Base-by-base conservation (phyloP, 2,329 filamentous ascomycete genomes). In the Mycosphaerella sp. region DNA sequence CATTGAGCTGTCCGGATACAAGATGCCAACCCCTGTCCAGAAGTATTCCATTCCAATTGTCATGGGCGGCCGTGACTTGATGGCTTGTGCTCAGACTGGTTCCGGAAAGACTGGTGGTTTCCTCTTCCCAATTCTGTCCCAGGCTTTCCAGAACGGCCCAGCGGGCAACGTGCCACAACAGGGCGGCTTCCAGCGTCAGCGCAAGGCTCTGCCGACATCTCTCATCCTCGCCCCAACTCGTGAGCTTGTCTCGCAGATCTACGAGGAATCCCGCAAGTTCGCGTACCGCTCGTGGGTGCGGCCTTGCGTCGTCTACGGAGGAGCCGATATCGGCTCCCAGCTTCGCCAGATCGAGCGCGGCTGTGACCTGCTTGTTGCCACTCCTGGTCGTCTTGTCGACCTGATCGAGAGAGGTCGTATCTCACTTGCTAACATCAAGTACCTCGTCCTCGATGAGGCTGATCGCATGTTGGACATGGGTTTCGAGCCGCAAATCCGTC, bases 381-480 rank as follows among this genome's bases (percentile, higher is more conserved):
- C 93, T 51, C 93, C 93, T 53, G 93, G 93, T 75, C 89, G 93
- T 84, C 82, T 98, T 63, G 91, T 97, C 69, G 93, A 98, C 73
- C 80, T 98, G 75, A 95, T 98, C 70, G 93, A 97, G 81, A 89
- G 93, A 80, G 93, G 93, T 69, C 89, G 92, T 70, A 97, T 98
- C 73, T 97, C 93, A 43, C 85, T 98, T 53, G 83, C 85, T 74
- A 96, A 95, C 81, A 98, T 98, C 82, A 97, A 96, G 80, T 98
- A 98, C 73, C 83, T 98, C 59, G 89, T 98, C 66, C 88, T 98
- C 52, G 93, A 98, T 67, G 93, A 98, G 83, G 93, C 93, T 74
- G 93, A 98, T 79, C 93, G 93, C 73, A 98, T 98, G 93, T 81
- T 98, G 81, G 93, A 98, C 82, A 98, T 98, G 93, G 93, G 93